These are phyloP conservation scores for Acacia concinna DNA, from an alignment of 331 rosid genomes.

Conservation along the genomic window DNA sequence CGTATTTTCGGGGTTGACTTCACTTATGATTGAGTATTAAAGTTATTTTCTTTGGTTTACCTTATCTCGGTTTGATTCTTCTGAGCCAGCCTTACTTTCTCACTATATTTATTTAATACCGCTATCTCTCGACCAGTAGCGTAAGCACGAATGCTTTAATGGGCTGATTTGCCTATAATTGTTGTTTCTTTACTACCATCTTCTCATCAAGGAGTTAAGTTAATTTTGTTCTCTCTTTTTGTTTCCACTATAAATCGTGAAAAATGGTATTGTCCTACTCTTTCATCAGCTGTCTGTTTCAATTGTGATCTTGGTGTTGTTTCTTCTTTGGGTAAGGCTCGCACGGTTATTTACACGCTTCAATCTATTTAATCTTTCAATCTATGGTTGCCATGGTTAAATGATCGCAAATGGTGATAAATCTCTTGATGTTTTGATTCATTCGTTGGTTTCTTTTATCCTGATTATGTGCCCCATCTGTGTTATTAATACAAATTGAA, in stretches of 20 bases:
- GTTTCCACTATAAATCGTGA: conserved; percentile 33
- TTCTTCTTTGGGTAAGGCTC: neutral
- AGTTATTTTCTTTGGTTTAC: conserved; percentile 13
- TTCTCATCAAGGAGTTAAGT: neutral
- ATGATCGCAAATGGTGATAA: conserved; percentile 13
- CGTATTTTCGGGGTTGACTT: conserved; percentile 37
- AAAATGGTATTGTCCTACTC: neutral
- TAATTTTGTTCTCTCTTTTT: neutral
- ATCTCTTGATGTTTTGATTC: neutral
- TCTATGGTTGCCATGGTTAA: neutral
- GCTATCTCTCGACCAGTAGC: neutral
- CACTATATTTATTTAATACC: neutral
- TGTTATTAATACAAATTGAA: neutral
- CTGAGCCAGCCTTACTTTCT: neutral
- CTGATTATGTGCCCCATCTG: neutral
- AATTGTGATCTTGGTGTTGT: conserved; percentile 6
- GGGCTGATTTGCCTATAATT: conserved; percentile 3
- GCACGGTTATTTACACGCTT: conserved; percentile 9
- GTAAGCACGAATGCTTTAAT: neutral
- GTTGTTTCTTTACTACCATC: neutral
- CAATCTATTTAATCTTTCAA: conserved; percentile 1
- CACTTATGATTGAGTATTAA: conserved; percentile 34
- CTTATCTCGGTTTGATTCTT: neutral
- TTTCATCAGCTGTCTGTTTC: neutral
- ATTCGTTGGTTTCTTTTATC: neutral